Evolutionary conservation across 257 asterid species (phyloP), one percentile per base, ranked within the genome.

Genomic region (Verbena officinalis): DNA sequence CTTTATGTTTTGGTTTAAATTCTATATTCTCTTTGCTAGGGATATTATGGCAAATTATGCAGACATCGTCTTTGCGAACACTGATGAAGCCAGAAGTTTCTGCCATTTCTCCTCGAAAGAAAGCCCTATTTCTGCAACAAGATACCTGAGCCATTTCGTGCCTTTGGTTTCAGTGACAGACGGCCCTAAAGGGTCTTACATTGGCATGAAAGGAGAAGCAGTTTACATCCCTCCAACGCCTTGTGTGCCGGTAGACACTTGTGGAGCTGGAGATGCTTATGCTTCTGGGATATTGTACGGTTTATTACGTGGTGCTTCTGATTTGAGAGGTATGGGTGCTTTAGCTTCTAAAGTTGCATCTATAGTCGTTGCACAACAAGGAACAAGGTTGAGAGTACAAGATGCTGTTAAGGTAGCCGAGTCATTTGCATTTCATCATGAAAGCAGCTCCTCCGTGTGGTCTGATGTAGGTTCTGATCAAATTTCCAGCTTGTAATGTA

Each of bases 211-310:
- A 72, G 99, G 99, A 70, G 97, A 90, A 69, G 95, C 90, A 12
- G 73, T 90, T 10, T 93, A 84, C 68, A 77, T 93, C 57, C 99
- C 97, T 64, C 96, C 99, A n/a, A 76, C 95, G 14, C 95, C 87
- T 4, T 93, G 99, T 56, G 77, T 61, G 50, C 86, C 97, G 0
- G 74, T 83, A 20, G 99, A 93, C 67, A 93, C 97, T 38, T 93
- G 99, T 77, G 99, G 99, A 39, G 99, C 99, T 27, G 99, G 99
- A 52, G 99, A 93, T 80, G 99, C 97, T 34, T 93, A 93, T 66
- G 99, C 99, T 49, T 86, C 99, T 9, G 99, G 99, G 60, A 75
- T 93, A 50, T 79, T 93, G 65, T 93, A 93, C 56, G 91, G 97
- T 50, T 36, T 93, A 34, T 73, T 84, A 31, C 78, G 76, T 8